Conservation (phyloP, 2,329 filamentous ascomycete species). For the Echinosphaeria canescens region DNA sequence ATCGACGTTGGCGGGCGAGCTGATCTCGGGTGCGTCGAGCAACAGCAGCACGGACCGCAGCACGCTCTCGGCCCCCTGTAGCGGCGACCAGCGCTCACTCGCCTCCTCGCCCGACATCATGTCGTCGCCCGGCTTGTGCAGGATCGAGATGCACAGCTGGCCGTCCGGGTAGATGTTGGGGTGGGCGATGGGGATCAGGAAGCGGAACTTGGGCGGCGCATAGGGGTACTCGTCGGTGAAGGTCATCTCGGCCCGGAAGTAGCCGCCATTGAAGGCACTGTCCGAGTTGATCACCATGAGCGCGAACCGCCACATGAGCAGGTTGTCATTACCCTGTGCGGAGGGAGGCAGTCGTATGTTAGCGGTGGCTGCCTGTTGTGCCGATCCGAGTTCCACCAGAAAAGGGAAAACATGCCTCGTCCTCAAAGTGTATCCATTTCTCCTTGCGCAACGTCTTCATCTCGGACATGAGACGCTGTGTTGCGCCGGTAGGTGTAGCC, state of each 20-base stretch:
- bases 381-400: too few species aligned
- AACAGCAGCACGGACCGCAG: conserved; percentile 81
- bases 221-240: conserved; percentile 85
- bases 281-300: conserved; percentile 87
- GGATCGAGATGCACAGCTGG: conserved; percentile 86
- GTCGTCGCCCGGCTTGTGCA: conserved; percentile 82
- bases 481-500: conserved; percentile 20
- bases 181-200: conserved; percentile 60
- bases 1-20: conserved; percentile 86
- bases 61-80: conserved; percentile 87
- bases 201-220: conserved; percentile 73
- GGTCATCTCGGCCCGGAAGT: conserved; percentile 74
- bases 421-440: conserved; percentile 79
- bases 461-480: conserved; percentile 79
- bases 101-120: conserved; percentile 79
- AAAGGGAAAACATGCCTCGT: conserved; percentile 3
- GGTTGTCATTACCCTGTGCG: conserved; percentile 21
- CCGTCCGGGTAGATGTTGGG: conserved; percentile 89
- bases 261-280: conserved; percentile 80
- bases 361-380: too few species aligned
- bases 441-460: conserved; percentile 65
- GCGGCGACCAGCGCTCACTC: conserved; percentile 82
- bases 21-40: conserved; percentile 84
- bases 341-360: too few species aligned
- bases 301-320: conserved; percentile 72